Evolutionary conservation across 306 rosid species (phyloP), one percentile per base, ranked within the genome.

Genomic region (Fragaria iinumae): DNA sequence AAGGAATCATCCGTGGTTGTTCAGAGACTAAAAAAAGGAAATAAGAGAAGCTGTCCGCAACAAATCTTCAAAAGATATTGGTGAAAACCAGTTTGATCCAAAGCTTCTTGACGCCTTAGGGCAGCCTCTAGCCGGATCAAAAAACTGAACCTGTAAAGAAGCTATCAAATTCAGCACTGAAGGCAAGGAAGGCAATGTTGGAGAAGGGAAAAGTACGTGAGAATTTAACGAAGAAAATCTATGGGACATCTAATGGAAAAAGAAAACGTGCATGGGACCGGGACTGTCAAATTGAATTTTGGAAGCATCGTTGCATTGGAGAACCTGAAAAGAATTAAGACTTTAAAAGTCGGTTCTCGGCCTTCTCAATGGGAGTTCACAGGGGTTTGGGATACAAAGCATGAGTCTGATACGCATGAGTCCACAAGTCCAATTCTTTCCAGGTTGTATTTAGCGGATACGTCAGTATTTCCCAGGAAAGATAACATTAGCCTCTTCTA

Each of bases 201-300:
- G 97, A 90, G 80, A 95, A 88, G 79, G 97, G 99, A 25, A 92
- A 86, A 82, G 87, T 95, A 50, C 97, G 97, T 59, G 97, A 92
- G 80, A 82, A 91, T 82, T 77, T 95, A 67, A 95, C 99, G 27
- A 95, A 85, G 90, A 92, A 95, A 87, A 92, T 95, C 63, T 95
- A 92, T 80, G 91, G 78, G 53, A 45, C 82, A 64, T 83, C 93
- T 70, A 90, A 82, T 87, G 99, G 99, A 85, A 90, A 88, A 74
- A 80, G 97, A 83, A 95, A 91, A 86, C 97, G 91, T 47, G 96
- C 97, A 70, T 92, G 99, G 99, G 97, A 95, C 82, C 82, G 97
- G 86, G 97, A 92, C 76, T 91, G 97, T 81, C 97, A 95, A 85
- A 83, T 95, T 65, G 99, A 95, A 82, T 95, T 95, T 84, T 95